These are phyloP conservation scores for Oryza glumipatula DNA, from an alignment of 176 grass and related monocot species.

Conservation along the genomic window DNA sequence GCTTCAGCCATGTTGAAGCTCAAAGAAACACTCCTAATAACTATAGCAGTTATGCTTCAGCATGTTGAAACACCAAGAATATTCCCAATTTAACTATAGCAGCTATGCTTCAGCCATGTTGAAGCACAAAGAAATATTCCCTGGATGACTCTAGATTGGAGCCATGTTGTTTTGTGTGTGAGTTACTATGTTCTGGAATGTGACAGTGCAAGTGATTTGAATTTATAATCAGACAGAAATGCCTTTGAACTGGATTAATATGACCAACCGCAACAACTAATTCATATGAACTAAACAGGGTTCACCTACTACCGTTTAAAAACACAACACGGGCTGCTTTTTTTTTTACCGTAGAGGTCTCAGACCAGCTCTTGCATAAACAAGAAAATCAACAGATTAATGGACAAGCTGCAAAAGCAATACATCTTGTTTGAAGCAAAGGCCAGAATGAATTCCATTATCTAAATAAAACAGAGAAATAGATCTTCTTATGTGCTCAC, in stretches of 20 bases:
- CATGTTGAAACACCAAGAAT: too few species aligned
- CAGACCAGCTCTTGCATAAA: neutral
- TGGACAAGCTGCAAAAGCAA: neutral
- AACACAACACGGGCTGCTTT: too few species aligned
- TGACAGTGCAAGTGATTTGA: neutral
- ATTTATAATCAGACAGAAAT: neutral
- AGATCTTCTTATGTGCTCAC: neutral
- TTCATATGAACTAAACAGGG: neutral
- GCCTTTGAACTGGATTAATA: neutral
- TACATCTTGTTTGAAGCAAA: neutral
- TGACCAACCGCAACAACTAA: neutral
- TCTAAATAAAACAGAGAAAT: neutral
- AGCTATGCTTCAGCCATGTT: neutral
- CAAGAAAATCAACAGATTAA: conserved; percentile 1
- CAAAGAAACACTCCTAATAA: neutral
- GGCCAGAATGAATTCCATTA: too few species aligned
- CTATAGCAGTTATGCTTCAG: too few species aligned
- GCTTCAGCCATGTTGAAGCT: neutral
- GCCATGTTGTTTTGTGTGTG: neutral
- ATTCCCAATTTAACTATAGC: too few species aligned
- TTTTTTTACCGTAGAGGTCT: too few species aligned
- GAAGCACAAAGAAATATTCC: neutral
- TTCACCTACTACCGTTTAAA: neutral
- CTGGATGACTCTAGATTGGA: neutral
- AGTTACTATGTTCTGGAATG: neutral